Percentiles rank a stretch among this genome's conserved stretches.
Conservation (phyloP, 2,329 filamentous ascomycete genomes). For the Fusarium pseudocircinatum region DNA sequence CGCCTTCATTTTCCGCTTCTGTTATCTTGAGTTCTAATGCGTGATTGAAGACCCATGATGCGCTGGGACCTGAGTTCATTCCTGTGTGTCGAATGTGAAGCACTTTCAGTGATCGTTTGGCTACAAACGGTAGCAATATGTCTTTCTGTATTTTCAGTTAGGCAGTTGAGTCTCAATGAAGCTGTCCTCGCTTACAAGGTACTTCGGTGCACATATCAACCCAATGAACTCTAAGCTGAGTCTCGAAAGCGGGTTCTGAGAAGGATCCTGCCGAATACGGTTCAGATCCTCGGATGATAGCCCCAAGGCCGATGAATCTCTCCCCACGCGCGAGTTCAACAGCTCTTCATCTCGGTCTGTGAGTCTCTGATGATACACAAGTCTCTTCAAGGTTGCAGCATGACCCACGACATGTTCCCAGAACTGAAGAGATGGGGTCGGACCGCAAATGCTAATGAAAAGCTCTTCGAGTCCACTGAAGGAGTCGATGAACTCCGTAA, state of each 20-base stretch:
- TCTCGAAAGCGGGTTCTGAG: background rate
- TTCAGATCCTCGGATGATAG: background rate
- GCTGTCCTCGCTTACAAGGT: background rate
- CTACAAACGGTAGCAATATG: background rate
- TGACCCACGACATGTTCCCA: background rate
- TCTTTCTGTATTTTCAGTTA: background rate
- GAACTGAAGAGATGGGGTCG: background rate
- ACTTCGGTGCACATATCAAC: background rate
- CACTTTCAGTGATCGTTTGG: background rate
- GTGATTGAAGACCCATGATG: background rate
- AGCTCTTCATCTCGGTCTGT: background rate
- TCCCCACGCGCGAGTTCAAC: background rate
- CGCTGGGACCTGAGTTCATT: background rate
- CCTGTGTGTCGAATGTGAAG: constrained; percentile 1
- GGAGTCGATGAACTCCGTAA: background rate
- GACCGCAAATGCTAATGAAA: background rate
- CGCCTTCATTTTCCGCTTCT: background rate
- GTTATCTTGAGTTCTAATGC: background rate
- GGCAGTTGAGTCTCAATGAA: accelerated
- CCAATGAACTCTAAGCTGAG: background rate
- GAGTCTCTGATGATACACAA: background rate
- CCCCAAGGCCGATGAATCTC: background rate
- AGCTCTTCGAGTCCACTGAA: background rate
- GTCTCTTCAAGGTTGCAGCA: background rate
- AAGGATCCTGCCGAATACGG: background rate